Evolutionary conservation across 768 basidiomycete genomes (phyloP).

Genomic region (Suillus spraguei): DNA sequence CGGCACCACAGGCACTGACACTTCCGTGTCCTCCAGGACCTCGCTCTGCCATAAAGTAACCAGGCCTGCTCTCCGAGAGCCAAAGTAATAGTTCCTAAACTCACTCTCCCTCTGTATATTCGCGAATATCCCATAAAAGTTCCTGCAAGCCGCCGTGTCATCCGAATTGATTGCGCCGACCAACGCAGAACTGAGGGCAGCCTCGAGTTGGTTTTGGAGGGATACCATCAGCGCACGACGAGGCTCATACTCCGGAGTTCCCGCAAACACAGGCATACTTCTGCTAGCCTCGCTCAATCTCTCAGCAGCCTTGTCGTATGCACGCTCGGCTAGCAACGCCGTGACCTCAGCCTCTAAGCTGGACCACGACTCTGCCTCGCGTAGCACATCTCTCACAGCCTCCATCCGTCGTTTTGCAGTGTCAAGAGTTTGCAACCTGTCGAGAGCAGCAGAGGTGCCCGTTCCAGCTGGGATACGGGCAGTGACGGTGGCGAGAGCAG

Average conservation of each 20-base stretch:
- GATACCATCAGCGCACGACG: conserved; percentile 86
- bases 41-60: conserved; percentile 71
- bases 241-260: conserved; percentile 88
- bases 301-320: conserved; percentile 89
- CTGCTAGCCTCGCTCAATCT: conserved; percentile 86
- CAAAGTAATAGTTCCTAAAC: conserved; percentile 94
- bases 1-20: conserved; percentile 20
- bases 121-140: conserved; percentile 85
- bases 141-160: conserved; percentile 73
- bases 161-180: conserved; percentile 82
- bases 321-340: conserved; percentile 74
- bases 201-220: conserved; percentile 95
- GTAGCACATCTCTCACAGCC: conserved; percentile 82
- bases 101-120: conserved; percentile 92
- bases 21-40: conserved; percentile 53
- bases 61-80: conserved; percentile 68
- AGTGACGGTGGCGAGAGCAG: conserved; percentile 56
- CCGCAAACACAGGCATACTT: conserved; percentile 91
- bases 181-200: conserved; percentile 86
- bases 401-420: conserved; percentile 87
- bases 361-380: conserved; percentile 97
- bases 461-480: conserved; percentile 30
- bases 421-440: conserved; percentile 80
- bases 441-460: conserved; percentile 67
- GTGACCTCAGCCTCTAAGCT: conserved; percentile 93